Conservation (phyloP, 2,329 filamentous ascomycete species). For the Alternaria rosae region DNA sequence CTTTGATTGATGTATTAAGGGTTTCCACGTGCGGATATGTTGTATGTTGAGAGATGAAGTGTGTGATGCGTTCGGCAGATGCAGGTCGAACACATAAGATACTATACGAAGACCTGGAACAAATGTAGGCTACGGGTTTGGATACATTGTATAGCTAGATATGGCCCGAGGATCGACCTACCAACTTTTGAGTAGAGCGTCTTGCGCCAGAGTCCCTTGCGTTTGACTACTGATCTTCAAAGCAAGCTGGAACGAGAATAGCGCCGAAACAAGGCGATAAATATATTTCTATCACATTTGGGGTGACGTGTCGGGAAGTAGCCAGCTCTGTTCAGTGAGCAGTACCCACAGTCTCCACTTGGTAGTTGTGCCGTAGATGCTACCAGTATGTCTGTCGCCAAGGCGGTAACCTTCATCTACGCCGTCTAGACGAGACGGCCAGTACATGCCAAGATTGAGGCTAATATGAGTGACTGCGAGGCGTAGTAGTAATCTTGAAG, state of each 20-base stretch:
- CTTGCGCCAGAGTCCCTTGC: not conserved
- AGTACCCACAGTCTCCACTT: not conserved
- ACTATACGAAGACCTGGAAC: conserved; percentile 23
- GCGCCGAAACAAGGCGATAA: not conserved
- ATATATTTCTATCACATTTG: not conserved
- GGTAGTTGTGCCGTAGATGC: not conserved
- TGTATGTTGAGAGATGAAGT: conserved; percentile 18
- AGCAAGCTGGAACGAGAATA: not conserved
- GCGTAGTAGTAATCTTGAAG: not conserved
- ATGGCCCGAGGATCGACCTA: not conserved
- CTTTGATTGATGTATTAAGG: conserved; percentile 26
- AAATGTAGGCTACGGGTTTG: conserved; percentile 20
- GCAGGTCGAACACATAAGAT: not conserved
- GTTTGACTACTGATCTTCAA: not conserved
- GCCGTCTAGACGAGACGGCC: conserved; percentile 13
- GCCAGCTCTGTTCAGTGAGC: not conserved
- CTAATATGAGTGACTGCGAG: conserved; percentile 5
- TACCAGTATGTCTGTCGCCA: conserved; percentile 7
- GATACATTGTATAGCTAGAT: conserved; percentile 16
- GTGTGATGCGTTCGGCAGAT: conserved; percentile 31
- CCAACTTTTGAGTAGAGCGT: not conserved
- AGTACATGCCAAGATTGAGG: conserved; percentile 11
- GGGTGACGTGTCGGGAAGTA: not conserved
- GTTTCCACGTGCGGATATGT: conserved; percentile 10
- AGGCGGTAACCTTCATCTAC: conserved; percentile 7